Conservation (phyloP, 192 early-diverging fungal genomes). For the Backusella liffmaniae region DNA sequence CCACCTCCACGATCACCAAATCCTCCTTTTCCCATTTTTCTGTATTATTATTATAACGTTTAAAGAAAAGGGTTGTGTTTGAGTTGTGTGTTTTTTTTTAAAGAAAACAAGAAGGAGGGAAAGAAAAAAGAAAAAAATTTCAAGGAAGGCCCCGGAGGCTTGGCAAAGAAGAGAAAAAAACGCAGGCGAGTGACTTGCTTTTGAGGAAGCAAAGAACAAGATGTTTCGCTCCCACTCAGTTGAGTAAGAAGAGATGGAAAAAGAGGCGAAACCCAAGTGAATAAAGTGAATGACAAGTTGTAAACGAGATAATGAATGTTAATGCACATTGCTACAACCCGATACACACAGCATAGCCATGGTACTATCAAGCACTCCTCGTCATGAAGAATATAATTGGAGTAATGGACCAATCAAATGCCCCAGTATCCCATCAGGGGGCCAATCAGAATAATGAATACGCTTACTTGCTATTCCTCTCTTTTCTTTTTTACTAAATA, state of each 20-base stretch:
- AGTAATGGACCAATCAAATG: background rate
- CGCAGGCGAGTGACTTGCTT: background rate
- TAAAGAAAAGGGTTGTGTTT: background rate
- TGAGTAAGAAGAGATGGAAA: background rate
- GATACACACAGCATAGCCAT: too few relatives aligned
- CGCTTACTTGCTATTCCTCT: background rate
- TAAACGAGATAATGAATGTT: too few relatives aligned
- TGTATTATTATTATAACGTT: constrained; percentile 8
- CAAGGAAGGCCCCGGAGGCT: background rate
- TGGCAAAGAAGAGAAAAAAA: background rate
- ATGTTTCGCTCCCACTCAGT: background rate
- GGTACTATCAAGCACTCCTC: too few relatives aligned
- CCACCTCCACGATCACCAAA: constrained; percentile 34
- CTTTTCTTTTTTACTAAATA: background rate
- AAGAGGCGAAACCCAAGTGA: background rate
- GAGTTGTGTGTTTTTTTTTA: background rate
- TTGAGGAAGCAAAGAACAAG: background rate
- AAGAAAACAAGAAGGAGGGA: background rate
- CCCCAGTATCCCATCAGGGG: background rate
- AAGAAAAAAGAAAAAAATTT: background rate
- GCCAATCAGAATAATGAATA: background rate
- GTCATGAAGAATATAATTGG: too few relatives aligned
- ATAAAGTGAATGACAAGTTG: background rate
- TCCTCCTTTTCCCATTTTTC: constrained; percentile 31
- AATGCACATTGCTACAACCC: too few relatives aligned